Conservation (phyloP, 2,329 filamentous ascomycete species). For the Aureobasidium vineae region DNA sequence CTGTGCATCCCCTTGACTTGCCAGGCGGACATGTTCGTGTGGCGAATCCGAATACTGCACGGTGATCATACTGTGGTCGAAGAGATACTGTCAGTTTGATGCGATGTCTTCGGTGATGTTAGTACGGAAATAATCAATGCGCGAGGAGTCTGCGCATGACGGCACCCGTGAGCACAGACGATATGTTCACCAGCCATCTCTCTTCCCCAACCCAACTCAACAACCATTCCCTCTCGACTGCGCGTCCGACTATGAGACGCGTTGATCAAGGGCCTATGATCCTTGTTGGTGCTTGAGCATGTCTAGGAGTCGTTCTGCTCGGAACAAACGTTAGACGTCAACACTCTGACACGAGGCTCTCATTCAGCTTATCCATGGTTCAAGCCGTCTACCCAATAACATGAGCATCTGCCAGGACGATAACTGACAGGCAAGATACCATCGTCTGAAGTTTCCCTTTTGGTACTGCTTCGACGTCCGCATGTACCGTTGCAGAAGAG, state of each 20-base stretch:
- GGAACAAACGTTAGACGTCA: neutral
- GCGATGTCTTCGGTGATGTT: neutral
- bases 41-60: neutral
- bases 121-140: neutral
- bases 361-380: neutral
- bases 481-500: neutral
- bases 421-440: neutral
- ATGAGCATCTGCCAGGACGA: neutral
- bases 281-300: neutral
- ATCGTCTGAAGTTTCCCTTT: constrained; percentile 16
- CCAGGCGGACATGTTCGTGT: neutral
- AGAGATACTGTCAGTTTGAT: neutral
- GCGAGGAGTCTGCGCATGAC: neutral
- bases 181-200: neutral
- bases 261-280: too few relatives aligned
- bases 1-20: neutral
- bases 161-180: neutral
- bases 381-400: neutral
- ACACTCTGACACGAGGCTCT: constrained; percentile 4
- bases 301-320: neutral
- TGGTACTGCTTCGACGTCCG: neutral
- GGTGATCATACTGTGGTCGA: neutral
- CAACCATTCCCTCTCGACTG: neutral
- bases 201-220: neutral
- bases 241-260: neutral